A percentile compares a stretch with the other conserved stretches of the same genome.
These are phyloP conservation scores for Raddia distichophylla DNA, from an alignment of 176 grass and related monocot species.

Conservation along the genomic window DNA sequence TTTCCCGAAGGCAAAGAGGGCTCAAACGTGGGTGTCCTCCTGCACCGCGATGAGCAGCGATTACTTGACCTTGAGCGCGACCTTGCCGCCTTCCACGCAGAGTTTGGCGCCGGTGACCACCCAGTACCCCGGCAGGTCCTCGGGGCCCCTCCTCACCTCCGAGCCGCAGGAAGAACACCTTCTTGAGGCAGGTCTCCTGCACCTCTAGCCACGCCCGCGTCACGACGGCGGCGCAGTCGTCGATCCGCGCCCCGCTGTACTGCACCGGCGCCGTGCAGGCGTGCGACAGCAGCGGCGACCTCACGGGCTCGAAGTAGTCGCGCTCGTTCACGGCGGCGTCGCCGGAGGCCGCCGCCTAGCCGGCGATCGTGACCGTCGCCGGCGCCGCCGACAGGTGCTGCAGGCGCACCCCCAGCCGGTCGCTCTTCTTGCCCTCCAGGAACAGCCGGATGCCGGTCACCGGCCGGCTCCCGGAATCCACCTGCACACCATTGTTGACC, in stretches of 20 bases:
- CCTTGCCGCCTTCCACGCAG: constrained; percentile 69
- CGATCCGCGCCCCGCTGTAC: constrained; percentile 59
- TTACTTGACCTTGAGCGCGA: constrained; percentile 79
- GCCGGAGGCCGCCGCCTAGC: constrained; percentile 37
- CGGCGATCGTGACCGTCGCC: constrained; percentile 43
- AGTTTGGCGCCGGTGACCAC: constrained; percentile 87
- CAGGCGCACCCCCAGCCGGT: constrained; percentile 73
- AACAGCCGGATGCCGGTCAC: constrained; percentile 87
- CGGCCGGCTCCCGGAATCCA: constrained; percentile 66
- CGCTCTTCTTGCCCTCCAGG: constrained; percentile 79
- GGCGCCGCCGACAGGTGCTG: constrained; percentile 72
- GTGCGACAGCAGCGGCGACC: constrained; percentile 75
- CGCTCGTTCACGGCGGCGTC: constrained; percentile 45
- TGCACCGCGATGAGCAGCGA: constrained; percentile 68
- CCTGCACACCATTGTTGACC: constrained; percentile 22
- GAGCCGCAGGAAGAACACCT: constrained; percentile 85
- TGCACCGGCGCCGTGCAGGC: constrained; percentile 83
- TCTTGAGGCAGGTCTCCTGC: constrained; percentile 72
- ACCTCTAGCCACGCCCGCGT: constrained; percentile 88
- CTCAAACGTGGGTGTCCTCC: constrained; percentile 50
- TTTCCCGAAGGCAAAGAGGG: not conserved
- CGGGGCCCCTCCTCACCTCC: constrained; percentile 69
- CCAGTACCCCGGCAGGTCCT: constrained; percentile 86
- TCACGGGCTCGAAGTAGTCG: constrained; percentile 65
- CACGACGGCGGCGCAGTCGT: constrained; percentile 83